A percentile compares a stretch with the other conserved stretches of the same genome.
Evolutionary conservation across 495 filamentous ascomycete genomes (phyloP).

Genomic region (Cercophora scortea): DNA sequence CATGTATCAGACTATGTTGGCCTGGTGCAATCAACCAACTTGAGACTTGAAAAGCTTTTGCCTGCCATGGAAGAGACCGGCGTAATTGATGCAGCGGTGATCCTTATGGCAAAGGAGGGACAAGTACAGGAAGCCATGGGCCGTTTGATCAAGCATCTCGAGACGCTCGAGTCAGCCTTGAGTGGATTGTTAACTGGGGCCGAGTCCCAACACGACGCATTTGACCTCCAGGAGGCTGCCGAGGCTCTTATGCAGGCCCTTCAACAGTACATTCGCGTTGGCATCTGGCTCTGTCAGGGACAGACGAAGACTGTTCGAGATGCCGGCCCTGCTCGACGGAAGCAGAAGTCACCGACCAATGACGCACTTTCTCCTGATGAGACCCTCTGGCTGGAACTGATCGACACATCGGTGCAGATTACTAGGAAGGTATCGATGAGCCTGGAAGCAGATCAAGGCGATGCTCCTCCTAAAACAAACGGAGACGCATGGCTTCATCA

Average conservation of each 20-base stretch:
- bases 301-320: conserved; percentile 59
- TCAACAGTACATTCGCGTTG: conserved; percentile 82
- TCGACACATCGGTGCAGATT: conserved; percentile 75
- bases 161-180: conserved; percentile 69
- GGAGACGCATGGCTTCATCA: conserved; percentile 15
- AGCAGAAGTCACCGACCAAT: conserved; percentile 43
- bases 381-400: conserved; percentile 80
- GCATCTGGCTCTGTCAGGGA: conserved; percentile 91
- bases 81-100: conserved; percentile 86
- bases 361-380: conserved; percentile 70
- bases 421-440: conserved; percentile 48
- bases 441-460: conserved; percentile 15
- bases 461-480: conserved; percentile 7
- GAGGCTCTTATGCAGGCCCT: conserved; percentile 65
- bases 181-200: conserved; percentile 58
- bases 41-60: conserved; percentile 73
- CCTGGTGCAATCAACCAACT: conserved; percentile 65
- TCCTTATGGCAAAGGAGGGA: conserved; percentile 85
- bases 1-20: conserved; percentile 85
- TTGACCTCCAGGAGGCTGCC: conserved; percentile 38
- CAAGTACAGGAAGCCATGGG: conserved; percentile 77
- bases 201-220: conserved; percentile 28
- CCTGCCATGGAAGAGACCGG: conserved; percentile 83
- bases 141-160: conserved; percentile 70
- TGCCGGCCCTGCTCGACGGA: conserved; percentile 18